Evolutionary conservation across 2,329 filamentous ascomycete species (phyloP).

Genomic region (Dothistroma pini): DNA sequence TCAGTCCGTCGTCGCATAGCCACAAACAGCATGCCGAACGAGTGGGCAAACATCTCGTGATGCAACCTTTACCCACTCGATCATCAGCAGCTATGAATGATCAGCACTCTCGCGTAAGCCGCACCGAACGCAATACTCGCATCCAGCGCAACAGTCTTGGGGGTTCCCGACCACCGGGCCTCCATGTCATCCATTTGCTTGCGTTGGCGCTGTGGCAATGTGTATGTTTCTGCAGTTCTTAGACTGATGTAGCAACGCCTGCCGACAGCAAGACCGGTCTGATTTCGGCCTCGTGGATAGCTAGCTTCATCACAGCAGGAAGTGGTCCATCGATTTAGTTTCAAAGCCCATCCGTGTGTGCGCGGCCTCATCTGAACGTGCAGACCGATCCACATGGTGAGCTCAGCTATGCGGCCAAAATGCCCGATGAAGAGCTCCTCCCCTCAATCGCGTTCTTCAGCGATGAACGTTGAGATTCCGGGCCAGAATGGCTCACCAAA

Average conservation of each 20-base stretch:
- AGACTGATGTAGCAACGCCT: neutral
- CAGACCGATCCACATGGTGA: neutral
- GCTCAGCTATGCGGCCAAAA: neutral
- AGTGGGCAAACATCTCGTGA: neutral
- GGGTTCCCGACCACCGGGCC: neutral
- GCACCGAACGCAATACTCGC: neutral
- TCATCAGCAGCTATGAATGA: neutral
- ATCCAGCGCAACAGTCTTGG: neutral
- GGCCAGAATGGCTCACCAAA: neutral
- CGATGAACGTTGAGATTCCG: neutral
- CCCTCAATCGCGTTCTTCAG: neutral
- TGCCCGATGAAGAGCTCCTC: neutral
- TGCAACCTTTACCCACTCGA: neutral
- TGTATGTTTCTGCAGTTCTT: neutral
- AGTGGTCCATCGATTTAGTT: neutral
- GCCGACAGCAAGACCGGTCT: neutral
- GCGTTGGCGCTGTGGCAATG: neutral
- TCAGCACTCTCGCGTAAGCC: neutral
- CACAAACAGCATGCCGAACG: neutral
- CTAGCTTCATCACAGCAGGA: neutral
- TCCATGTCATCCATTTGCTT: neutral
- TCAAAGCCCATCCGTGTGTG: neutral
- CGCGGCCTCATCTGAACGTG: neutral
- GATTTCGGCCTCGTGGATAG: neutral
- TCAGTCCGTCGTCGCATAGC: neutral